These are phyloP conservation scores for Tolypocladium ovalisporum DNA, from an alignment of 2,329 filamentous ascomycete species.

Conservation along the genomic window DNA sequence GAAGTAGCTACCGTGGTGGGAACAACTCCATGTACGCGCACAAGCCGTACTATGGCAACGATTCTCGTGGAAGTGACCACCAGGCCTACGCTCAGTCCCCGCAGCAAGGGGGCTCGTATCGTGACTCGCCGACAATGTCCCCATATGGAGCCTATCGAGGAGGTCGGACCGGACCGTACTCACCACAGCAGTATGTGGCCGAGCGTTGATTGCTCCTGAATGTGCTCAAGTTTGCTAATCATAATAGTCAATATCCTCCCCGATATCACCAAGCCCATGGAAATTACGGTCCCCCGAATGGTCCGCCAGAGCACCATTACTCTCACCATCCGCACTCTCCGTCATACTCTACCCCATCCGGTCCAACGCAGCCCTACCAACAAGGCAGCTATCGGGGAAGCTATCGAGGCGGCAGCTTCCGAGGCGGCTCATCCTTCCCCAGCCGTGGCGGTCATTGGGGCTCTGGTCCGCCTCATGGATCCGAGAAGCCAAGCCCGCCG, in stretches of 20 bases:
- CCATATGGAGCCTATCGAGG: conserved; percentile 28
- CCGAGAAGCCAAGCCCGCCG: conserved; percentile 17
- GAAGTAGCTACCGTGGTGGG: conserved; percentile 31
- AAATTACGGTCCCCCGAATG: conserved; percentile 40
- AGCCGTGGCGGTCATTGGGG: conserved; percentile 44
- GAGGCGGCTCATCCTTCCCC: conserved; percentile 43
- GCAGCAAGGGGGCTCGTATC: conserved; percentile 31
- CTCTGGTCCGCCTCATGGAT: conserved; percentile 60
- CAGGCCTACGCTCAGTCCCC: conserved; percentile 29
- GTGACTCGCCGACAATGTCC: conserved; percentile 33
- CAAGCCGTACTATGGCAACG: conserved; percentile 25
- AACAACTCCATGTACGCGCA: conserved; percentile 26
- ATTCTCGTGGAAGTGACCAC: conserved; percentile 18
- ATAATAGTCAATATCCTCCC: conserved; percentile 47
- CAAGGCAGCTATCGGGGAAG: conserved; percentile 32
- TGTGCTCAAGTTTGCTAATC: conserved; percentile 3
- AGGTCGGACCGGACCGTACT: conserved; percentile 26
- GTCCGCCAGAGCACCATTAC: conserved; percentile 44
- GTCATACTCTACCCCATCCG: conserved; percentile 45
- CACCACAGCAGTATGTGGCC: conserved; percentile 28
- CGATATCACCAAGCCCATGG: conserved; percentile 41
- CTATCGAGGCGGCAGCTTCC: conserved; percentile 45
- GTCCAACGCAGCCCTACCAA: conserved; percentile 43
- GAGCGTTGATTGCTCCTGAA: background rate
- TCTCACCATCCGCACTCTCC: conserved; percentile 35